Base-by-base conservation (phyloP, 148 eudicot genomes). In the Euryodendron excelsum region DNA sequence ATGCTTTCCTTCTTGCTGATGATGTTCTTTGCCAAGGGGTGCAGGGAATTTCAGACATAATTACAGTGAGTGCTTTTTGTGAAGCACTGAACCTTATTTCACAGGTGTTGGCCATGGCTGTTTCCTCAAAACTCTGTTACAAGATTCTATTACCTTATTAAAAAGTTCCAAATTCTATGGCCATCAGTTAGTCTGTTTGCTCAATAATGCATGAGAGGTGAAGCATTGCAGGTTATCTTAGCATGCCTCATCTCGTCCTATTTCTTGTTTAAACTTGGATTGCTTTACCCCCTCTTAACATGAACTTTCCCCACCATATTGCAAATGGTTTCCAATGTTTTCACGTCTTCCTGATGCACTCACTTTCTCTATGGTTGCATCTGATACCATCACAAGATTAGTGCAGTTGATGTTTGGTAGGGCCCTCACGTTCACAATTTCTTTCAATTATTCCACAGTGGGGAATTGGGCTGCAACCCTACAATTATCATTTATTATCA, bases 1-100 rank as follows among this genome's bases (percentile, higher is more conserved):
- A 93, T 83, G 98, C 99, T 81, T 96, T 96, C 86, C 97, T 85
- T 75, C 88, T 96, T 58, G 99, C 99, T 66, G 99, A 96, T 82
- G 99, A 96, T 90, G 95, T 96, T 68, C 97, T 96, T 30, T 97
- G 98, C 63, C 98, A 93, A 84, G 99, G 99, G 31, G 98, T 96
- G 39, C 99, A 93, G 85, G 99, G 99, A 72, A 93, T 96, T 63
- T 91, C 97, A 69, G 99, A 96, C 82, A 96, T 96, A 79, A 93
- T 96, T 78, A 96, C 94, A 60, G 99, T 93, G 87, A 80, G 95
- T 86, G 66, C 37, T 66, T 66, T 72, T 14, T 67, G 44, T 14
- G 23, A 28, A 18, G 31, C 11, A 20, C 41, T 69, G 52, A 34
- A 34, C 31, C 5, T 21, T 56, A 56, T 73, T 55, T 17, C 53